A percentile compares a stretch with the other conserved stretches of the same genome.
Conservation (phyloP, 345 rosid genomes). For the Linum usitatissimum region DNA sequence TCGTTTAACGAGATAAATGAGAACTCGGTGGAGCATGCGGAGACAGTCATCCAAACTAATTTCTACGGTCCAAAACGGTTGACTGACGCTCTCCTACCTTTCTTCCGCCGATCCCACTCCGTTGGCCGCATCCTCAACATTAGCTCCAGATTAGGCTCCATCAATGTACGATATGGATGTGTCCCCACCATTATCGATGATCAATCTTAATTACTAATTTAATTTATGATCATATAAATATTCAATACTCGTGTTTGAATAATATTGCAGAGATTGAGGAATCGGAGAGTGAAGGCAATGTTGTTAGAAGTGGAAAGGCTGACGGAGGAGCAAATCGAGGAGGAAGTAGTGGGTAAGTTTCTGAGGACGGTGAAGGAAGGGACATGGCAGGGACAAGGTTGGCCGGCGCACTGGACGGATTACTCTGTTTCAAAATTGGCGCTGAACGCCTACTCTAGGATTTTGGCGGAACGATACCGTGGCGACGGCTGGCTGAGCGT, state of each 20-base stretch:
- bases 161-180: slow-evolving; percentile 50
- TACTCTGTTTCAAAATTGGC: slow-evolving; percentile 84
- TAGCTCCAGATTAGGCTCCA: slow-evolving; percentile 69
- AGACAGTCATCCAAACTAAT: slow-evolving; percentile 58
- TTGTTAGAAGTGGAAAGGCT: slow-evolving; percentile 34
- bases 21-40: slow-evolving; percentile 60
- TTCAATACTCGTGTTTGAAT: neutral
- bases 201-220: too few relatives aligned
- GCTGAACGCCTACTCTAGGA: slow-evolving; percentile 56
- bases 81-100: slow-evolving; percentile 54
- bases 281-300: slow-evolving; percentile 32
- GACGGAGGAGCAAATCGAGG: slow-evolving; percentile 34
- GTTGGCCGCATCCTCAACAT: slow-evolving; percentile 54
- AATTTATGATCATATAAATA: neutral
- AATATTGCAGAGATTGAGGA: slow-evolving; percentile 74
- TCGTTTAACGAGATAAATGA: slow-evolving; percentile 55
- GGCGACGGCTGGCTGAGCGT: slow-evolving; percentile 39
- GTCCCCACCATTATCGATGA: too few relatives aligned
- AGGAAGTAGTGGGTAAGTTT: slow-evolving; percentile 29
- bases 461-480: slow-evolving; percentile 38
- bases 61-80: slow-evolving; percentile 58
- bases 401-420: slow-evolving; percentile 83
- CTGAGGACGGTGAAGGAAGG: slow-evolving; percentile 42
- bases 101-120: slow-evolving; percentile 43
- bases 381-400: slow-evolving; percentile 56